Conservation (phyloP, 345 rosid species). For the Pistacia vera region DNA sequence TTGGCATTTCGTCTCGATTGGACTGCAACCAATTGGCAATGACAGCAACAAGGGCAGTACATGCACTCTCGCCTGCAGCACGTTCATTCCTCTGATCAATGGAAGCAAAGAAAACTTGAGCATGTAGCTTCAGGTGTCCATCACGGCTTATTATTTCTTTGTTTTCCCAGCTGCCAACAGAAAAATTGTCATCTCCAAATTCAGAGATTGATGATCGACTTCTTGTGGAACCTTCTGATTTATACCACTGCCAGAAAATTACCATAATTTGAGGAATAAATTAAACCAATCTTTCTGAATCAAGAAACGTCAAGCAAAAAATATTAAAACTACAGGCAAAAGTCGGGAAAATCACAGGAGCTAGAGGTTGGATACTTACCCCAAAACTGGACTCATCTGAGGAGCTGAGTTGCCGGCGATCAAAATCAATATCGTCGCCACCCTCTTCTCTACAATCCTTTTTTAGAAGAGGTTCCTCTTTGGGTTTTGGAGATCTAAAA, state of each 20-base stretch:
- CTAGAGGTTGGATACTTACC: constrained; percentile 23
- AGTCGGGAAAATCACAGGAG: background rate
- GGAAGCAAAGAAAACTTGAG: constrained; percentile 65
- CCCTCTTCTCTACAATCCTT: constrained; percentile 59
- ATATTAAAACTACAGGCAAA: background rate
- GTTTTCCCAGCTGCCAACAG: constrained; percentile 65
- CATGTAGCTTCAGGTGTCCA: constrained; percentile 55
- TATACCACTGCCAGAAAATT: constrained; percentile 38
- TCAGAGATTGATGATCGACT: constrained; percentile 49
- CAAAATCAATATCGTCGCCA: constrained; percentile 65
- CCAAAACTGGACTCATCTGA: constrained; percentile 54
- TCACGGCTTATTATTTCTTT: constrained; percentile 65
- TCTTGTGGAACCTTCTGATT: constrained; percentile 41
- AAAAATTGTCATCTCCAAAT: constrained; percentile 61
- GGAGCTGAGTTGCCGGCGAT: constrained; percentile 63
- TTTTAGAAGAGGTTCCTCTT: constrained; percentile 62
- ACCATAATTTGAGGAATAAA: constrained; percentile 6
- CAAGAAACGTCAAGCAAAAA: background rate
- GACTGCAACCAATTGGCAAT: constrained; percentile 69
- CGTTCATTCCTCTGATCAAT: constrained; percentile 70
- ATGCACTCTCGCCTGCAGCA: constrained; percentile 81
- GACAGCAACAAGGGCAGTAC: constrained; percentile 68
- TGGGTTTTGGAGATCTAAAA: constrained; percentile 44
- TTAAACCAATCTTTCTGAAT: background rate
- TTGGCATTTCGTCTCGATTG: constrained; percentile 52